Conservation (phyloP, 352 stramenopile genomes). For the Pythium phragmiticola region DNA sequence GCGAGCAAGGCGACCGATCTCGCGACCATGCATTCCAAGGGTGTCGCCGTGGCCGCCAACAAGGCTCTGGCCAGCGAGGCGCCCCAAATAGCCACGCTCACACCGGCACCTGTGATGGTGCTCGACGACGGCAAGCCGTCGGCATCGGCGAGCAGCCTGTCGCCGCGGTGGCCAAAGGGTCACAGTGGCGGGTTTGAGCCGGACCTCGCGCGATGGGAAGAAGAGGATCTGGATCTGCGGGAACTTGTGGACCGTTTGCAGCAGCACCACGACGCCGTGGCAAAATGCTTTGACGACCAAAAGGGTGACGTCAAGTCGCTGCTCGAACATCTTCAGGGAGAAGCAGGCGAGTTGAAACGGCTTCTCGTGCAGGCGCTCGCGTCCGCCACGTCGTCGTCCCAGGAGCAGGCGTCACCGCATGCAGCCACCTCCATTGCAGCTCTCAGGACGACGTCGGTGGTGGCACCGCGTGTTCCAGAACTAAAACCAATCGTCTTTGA, state of each 20-base stretch:
- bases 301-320: slow-evolving; percentile 61
- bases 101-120: slow-evolving; percentile 23
- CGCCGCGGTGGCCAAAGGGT: slow-evolving; percentile 17
- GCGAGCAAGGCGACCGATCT: slow-evolving; percentile 54
- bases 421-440: not conserved
- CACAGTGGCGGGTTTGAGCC: slow-evolving; percentile 40
- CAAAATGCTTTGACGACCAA: slow-evolving; percentile 74
- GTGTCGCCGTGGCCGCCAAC: slow-evolving; percentile 40
- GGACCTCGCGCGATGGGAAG: slow-evolving; percentile 66
- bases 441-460: not conserved
- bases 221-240: slow-evolving; percentile 63
- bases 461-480: not conserved
- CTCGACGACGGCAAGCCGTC: slow-evolving; percentile 19
- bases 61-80: slow-evolving; percentile 14
- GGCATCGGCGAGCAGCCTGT: not conserved
- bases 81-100: not conserved
- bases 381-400: slow-evolving; percentile 5
- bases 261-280: slow-evolving; percentile 73
- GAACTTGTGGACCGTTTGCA: slow-evolving; percentile 76
- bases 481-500: not conserved
- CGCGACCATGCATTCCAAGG: slow-evolving; percentile 64
- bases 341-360: slow-evolving; percentile 65
- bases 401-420: not conserved
- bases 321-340: slow-evolving; percentile 63
- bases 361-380: slow-evolving; percentile 61